Evolutionary conservation across 768 basidiomycete species (phyloP).

Genomic region (Boletus rufocinnamomeus): DNA sequence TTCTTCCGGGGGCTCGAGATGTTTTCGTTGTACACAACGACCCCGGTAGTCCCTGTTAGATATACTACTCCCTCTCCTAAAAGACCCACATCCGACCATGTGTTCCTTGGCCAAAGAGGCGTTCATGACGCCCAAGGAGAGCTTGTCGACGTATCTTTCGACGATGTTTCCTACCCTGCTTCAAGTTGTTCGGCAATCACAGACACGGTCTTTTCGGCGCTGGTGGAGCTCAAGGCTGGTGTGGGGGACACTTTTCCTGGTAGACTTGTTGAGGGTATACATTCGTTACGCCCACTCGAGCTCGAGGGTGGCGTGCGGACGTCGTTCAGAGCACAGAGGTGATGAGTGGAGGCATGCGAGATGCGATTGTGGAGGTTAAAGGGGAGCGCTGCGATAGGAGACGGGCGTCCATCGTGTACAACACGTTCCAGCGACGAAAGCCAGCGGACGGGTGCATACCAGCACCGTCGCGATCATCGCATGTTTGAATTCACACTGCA

Average conservation of each 20-base stretch:
- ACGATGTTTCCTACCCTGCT: constrained; percentile 68
- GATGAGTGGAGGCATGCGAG: constrained; percentile 68
- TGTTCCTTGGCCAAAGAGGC: constrained; percentile 39
- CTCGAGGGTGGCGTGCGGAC: constrained; percentile 61
- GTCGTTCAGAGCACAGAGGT: constrained; percentile 60
- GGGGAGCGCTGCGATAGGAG: constrained; percentile 80
- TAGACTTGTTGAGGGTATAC: constrained; percentile 57
- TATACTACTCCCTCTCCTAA: constrained; percentile 57
- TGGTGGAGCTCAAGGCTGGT: constrained; percentile 82
- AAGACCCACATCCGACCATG: constrained; percentile 52
- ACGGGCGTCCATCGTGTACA: constrained; percentile 97
- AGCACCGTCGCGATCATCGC: constrained; percentile 39
- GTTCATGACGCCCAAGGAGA: constrained; percentile 42
- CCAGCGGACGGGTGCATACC: constrained; percentile 86
- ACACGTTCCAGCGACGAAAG: constrained; percentile 88
- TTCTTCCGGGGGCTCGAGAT: background rate
- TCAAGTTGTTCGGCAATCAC: constrained; percentile 54
- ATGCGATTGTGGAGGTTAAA: constrained; percentile 80
- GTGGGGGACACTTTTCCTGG: constrained; percentile 50
- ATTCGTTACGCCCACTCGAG: constrained; percentile 55
- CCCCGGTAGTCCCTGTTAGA: constrained; percentile 65
- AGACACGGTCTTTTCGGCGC: constrained; percentile 69
- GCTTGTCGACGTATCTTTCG: constrained; percentile 29
- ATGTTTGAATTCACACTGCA: constrained; percentile 19
- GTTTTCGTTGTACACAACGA: constrained; percentile 12